These are phyloP conservation scores for Aegilops tauschii DNA, from an alignment of 176 grass and related monocot genomes.

Conservation along the genomic window DNA sequence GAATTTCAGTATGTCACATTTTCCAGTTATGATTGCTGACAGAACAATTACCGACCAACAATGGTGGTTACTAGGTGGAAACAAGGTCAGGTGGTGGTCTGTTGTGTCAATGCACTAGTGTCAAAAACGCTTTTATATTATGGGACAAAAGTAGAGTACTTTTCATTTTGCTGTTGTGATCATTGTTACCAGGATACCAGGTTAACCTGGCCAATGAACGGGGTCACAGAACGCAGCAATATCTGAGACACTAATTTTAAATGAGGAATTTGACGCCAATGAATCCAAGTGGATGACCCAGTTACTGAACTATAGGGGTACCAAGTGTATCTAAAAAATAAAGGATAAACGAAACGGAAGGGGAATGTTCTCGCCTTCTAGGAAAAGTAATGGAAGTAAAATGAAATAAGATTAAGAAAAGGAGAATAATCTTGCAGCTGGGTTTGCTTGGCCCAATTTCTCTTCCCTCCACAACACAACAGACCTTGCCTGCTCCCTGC, in stretches of 20 bases:
- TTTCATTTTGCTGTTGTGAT: background rate
- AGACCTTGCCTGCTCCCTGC: background rate
- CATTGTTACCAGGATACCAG: background rate
- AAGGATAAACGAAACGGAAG: background rate
- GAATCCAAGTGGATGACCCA: background rate
- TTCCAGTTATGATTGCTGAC: background rate
- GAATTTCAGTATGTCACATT: background rate
- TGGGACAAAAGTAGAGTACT: background rate
- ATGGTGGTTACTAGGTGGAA: background rate
- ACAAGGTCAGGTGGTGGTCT: background rate
- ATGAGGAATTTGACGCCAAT: background rate
- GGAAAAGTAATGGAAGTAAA: background rate
- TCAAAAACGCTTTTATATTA: too few relatives aligned
- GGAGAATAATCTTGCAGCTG: background rate
- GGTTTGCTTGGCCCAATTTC: background rate
- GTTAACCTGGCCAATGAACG: background rate
- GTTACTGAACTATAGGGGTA: background rate
- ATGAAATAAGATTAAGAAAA: conserved; percentile 5
- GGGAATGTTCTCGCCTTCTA: background rate
- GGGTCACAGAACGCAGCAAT: background rate
- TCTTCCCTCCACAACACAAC: background rate
- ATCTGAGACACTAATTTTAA: background rate
- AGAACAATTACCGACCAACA: conserved; percentile 13
- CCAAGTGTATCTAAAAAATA: background rate
- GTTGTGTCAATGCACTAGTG: background rate